Base-by-base conservation (phyloP, 2,329 filamentous ascomycete genomes). In the Diaporthe vaccinii region DNA sequence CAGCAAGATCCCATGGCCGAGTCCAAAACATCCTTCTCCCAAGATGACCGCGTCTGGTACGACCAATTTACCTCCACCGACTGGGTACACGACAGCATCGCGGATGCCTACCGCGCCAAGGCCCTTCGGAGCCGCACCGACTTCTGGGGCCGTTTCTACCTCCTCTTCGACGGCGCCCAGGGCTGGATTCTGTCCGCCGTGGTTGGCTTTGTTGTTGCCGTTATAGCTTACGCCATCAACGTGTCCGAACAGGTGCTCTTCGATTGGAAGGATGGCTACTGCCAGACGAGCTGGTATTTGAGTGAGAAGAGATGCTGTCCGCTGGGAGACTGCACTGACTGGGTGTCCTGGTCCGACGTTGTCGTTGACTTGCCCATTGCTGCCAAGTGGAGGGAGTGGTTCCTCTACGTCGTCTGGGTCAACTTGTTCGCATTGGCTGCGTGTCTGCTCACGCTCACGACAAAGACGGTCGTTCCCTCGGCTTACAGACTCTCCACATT, bases 31-130 rank as follows among this genome's bases (percentile, higher is more conserved):
- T 92, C 91, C 6, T 84, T 93, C 14, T 93, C 91, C 79, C 87
- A 93, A 69, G 94, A 98, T 81, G 95, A 98, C 79, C 92, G 97
- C 76, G 94, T 97, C 14, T 98, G 97, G 97, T 98, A 98, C 85
- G 97, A 99, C 86, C 97, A 99, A 84, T 98, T 98, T 81, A 98
- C 95, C 8, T 98, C 95, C 9, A 98, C 95, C 73, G 96, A 99
- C 83, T 99, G 97, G 97, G 96, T 99, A 0, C 96, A 98, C 82
- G 97, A 99, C 84, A 96, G 94, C 83, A 98, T 99, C 79, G 95
- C 95, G 80, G 97, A 98, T 84, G 95, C 96, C 14, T 95, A 95
- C 80, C 94, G 97, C 36, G 92, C 97, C 68, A 97, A 97, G 83
- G 92, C 92, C 72, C 88, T 99, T 53, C 91, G 95, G 68, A 92